Conservation (phyloP, 1,139 yeast species). For the Blastobotrys aristatus region DNA sequence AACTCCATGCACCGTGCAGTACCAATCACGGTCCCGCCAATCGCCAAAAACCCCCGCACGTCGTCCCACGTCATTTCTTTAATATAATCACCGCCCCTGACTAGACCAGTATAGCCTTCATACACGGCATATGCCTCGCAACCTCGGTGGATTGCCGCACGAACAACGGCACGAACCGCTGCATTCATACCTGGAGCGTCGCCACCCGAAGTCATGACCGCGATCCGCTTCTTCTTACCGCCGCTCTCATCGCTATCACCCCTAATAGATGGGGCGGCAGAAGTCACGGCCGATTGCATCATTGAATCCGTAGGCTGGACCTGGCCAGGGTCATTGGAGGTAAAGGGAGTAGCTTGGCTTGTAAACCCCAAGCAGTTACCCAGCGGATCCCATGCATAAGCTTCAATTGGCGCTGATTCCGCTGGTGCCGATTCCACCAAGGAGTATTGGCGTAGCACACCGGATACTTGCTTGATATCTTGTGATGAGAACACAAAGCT, state of each 20-base stretch:
- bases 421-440: constrained; percentile 34
- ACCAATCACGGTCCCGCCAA: constrained; percentile 95
- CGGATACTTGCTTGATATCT: constrained; percentile 23
- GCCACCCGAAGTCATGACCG: constrained; percentile 97
- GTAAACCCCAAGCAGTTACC: constrained; percentile 60
- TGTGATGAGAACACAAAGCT: constrained; percentile 33
- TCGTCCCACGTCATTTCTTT: constrained; percentile 84
- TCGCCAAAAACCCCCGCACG: constrained; percentile 84
- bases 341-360: constrained; percentile 32
- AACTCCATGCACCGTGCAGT: constrained; percentile 90
- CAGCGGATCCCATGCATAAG: constrained; percentile 55
- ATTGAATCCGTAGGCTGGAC: background rate
- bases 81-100: constrained; percentile 70
- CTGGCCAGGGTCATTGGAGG: constrained; percentile 18
- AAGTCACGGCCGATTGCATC: background rate
- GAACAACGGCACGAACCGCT: constrained; percentile 86
- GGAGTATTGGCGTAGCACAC: constrained; percentile 12
- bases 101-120: constrained; percentile 95
- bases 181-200: constrained; percentile 99
- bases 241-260: background rate
- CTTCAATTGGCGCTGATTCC: constrained; percentile 37
- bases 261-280: constrained; percentile 5
- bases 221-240: constrained; percentile 54
- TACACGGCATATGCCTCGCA: constrained; percentile 91
- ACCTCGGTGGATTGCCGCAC: constrained; percentile 82